Base-by-base conservation (phyloP, 2,329 filamentous ascomycete species). In the Trichophyton equinum region DNA sequence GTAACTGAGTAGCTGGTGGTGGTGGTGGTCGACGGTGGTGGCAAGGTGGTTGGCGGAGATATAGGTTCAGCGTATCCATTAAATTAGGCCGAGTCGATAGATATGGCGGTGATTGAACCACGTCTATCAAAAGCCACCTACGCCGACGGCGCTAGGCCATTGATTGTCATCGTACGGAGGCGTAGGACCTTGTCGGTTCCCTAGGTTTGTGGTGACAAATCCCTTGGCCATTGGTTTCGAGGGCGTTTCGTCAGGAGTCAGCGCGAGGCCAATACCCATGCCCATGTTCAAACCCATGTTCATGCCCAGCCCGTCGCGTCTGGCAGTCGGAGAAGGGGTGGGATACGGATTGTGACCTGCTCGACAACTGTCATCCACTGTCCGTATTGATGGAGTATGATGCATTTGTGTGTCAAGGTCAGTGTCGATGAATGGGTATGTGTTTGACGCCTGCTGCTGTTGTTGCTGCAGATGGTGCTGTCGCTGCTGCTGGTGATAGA, bases 81-180 rank as follows among this genome's bases (percentile, higher is more conserved):
- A 36, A 9, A 36, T 44, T 61, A 68, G 73, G 75, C 61, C 72
- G 69, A 65, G 67, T 74, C 60, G 68, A 36, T 36, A 36, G 33
- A 36, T 11, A 36, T 38, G 33, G 33, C 33, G 33, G 72, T 61
- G 72, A 67, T 65, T 87, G 83, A 36, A 85, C 84, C 25, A 55
- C 27, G 51, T 55, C 30, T 55, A 55, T 55, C 51, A 59, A 87
- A 88, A 87, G 66, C 91, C 91, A 74, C 87, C 91, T 4, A 89
- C 87, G 9, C 90, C 84, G 33, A 89, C 88, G 47, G 88, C 86
- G 7, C 87, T 85, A 18, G 87, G 90, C 92, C 91, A 97, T 72
- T 96, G 91, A 64, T 86, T 85, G 68, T 95, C 91, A 69, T 96
- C 91, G 67, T 96, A 96, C 2, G 94, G 92, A 22, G 94, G 94